phyloP scores from a whole-genome alignment of 768 basidiomycete genomes.

The Favolaschia claudopus region DNA sequence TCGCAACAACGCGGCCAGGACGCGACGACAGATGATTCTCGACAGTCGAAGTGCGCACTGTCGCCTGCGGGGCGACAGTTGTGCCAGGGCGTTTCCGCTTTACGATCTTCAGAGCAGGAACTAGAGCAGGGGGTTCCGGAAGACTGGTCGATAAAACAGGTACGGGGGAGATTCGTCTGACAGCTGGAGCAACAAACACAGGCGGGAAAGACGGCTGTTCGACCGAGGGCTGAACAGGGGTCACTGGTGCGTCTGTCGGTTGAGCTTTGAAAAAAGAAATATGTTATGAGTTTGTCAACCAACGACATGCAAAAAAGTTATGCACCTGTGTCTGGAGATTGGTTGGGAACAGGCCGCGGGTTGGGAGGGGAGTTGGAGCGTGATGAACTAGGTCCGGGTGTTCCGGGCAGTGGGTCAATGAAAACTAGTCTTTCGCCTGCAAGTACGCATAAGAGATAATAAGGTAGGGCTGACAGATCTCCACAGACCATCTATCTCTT shows the following conservation, averaged over 20 bases:
- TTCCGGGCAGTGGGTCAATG: no score
- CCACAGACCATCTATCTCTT: background rate
- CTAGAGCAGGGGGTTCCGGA: slow-evolving; percentile 42
- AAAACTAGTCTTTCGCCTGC: no score
- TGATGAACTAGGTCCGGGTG: background rate
- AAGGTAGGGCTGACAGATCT: slow-evolving; percentile 9
- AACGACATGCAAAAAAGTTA: background rate
- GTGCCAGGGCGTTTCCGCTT: slow-evolving; percentile 43
- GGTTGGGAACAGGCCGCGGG: background rate
- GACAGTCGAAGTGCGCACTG: no score
- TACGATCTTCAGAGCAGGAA: slow-evolving; percentile 57
- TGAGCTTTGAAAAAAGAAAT: background rate
- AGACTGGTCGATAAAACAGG: slow-evolving; percentile 15
- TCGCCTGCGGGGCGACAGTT: slow-evolving; percentile 12
- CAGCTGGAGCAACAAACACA: slow-evolving; percentile 18
- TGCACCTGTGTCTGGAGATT: slow-evolving; percentile 8
- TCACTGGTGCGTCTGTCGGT: background rate
- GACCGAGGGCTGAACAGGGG: background rate
- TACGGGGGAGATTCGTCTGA: slow-evolving; percentile 16
- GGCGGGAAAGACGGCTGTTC: slow-evolving; percentile 11
- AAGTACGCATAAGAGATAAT: no score
- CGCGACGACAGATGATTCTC: background rate
- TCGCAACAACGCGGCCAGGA: background rate
- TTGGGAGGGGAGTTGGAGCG: background rate
- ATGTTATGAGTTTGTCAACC: background rate